These are phyloP conservation scores for Laburnicola sp. DNA, from an alignment of 2,329 filamentous ascomycete species.

Conservation along the genomic window DNA sequence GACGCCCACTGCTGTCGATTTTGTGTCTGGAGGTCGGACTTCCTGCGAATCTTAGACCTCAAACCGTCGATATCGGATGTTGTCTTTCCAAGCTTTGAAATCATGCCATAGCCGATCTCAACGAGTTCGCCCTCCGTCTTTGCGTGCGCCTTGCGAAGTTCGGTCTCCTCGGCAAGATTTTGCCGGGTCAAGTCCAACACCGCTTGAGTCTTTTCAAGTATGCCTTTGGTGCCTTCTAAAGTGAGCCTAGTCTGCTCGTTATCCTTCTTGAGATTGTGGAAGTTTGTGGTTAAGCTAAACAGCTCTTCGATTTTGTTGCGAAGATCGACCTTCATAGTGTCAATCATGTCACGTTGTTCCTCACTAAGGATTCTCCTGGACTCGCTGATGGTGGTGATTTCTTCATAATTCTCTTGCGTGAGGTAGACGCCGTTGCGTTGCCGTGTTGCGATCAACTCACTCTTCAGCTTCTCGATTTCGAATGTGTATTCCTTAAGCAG, in stretches of 20 bases:
- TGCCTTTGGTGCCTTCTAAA: slow-evolving; percentile 76
- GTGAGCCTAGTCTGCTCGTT: slow-evolving; percentile 73
- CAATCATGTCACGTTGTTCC: slow-evolving; percentile 88
- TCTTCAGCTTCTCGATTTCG: slow-evolving; percentile 94
- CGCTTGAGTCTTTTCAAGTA: slow-evolving; percentile 85
- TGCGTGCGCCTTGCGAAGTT: slow-evolving; percentile 80
- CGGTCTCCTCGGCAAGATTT: slow-evolving; percentile 75
- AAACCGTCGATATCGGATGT: slow-evolving; percentile 79
- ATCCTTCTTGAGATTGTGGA: slow-evolving; percentile 86
- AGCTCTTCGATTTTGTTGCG: slow-evolving; percentile 94
- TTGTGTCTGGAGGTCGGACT: slow-evolving; percentile 77
- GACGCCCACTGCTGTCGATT: slow-evolving; percentile 80
- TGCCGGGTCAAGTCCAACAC: slow-evolving; percentile 77
- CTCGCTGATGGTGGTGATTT: slow-evolving; percentile 89
- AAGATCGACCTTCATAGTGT: slow-evolving; percentile 86
- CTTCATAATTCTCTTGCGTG: slow-evolving; percentile 84
- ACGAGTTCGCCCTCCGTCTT: slow-evolving; percentile 78
- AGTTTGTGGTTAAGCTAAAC: slow-evolving; percentile 80
- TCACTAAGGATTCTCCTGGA: slow-evolving; percentile 88
- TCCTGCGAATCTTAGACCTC: slow-evolving; percentile 82
- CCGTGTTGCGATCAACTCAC: slow-evolving; percentile 87
- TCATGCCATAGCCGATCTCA: slow-evolving; percentile 71
- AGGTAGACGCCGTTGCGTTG: slow-evolving; percentile 96
- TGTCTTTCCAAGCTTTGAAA: slow-evolving; percentile 76
- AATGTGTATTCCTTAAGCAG: slow-evolving; percentile 84